Conservation (phyloP, 345 rosid genomes). For the Cardamine occulta region DNA sequence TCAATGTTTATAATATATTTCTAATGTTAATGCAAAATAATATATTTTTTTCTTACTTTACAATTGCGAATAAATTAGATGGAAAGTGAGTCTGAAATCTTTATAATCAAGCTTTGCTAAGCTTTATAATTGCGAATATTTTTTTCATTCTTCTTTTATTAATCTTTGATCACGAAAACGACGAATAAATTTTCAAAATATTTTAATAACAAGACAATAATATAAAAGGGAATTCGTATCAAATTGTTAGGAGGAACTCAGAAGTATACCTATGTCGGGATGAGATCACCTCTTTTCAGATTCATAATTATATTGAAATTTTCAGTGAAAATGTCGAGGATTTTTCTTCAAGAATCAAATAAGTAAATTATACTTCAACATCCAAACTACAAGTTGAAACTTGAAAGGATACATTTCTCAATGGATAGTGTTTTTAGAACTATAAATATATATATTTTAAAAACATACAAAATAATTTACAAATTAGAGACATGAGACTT, state of each 20-base stretch:
- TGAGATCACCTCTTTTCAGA: background rate
- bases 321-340: background rate
- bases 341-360: background rate
- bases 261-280: background rate
- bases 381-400: background rate
- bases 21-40: background rate
- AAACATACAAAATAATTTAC: background rate
- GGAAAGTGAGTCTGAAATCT: constrained; percentile 22
- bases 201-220: background rate
- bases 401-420: background rate
- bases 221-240: background rate
- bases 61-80: constrained; percentile 12
- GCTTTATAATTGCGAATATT: too few relatives aligned
- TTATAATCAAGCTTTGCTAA: background rate
- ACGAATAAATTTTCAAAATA: background rate
- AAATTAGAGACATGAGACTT: background rate
- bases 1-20: background rate
- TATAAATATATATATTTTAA: background rate
- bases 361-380: background rate
- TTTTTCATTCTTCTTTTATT: background rate
- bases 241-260: background rate
- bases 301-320: background rate
- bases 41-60: background rate
- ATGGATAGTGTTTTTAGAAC: background rate
- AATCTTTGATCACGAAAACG: constrained; percentile 24